Conservation (phyloP, 768 basidiomycete genomes). For the Tylopilus plumbeoviolaceoides region DNA sequence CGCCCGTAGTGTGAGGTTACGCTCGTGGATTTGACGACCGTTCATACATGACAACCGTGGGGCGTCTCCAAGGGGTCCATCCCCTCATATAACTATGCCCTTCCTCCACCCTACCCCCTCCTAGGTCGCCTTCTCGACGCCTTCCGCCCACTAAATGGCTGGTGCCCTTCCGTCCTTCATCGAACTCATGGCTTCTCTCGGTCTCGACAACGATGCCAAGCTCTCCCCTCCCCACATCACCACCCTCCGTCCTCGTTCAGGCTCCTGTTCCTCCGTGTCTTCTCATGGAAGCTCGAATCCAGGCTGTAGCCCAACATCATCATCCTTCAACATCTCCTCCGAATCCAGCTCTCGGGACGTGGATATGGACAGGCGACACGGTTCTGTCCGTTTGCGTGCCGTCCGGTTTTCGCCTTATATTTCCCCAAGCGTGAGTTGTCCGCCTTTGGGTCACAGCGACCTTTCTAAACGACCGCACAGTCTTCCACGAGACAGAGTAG, state of each 20-base stretch:
- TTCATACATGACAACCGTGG: constrained; percentile 36
- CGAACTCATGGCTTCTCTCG: constrained; percentile 81
- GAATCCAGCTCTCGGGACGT: constrained; percentile 27
- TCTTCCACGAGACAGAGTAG: constrained; percentile 44
- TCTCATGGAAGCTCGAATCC: constrained; percentile 37
- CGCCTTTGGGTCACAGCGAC: neutral
- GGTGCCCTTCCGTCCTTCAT: constrained; percentile 77
- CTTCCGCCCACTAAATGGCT: constrained; percentile 48
- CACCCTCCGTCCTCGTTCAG: constrained; percentile 31
- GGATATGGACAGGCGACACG: constrained; percentile 28
- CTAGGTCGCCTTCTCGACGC: constrained; percentile 17
- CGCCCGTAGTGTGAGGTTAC: constrained; percentile 19
- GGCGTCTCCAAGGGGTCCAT: constrained; percentile 31
- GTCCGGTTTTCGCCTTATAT: constrained; percentile 30
- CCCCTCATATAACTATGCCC: constrained; percentile 26
- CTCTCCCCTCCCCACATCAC: constrained; percentile 28
- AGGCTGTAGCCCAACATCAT: constrained; percentile 27
- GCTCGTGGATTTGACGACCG: constrained; percentile 27
- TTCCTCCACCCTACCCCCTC: constrained; percentile 11
- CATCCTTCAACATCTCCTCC: constrained; percentile 34
- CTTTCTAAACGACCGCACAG: constrained; percentile 23
- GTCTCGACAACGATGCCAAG: constrained; percentile 51
- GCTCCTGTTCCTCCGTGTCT: constrained; percentile 46
- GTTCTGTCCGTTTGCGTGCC: constrained; percentile 24
- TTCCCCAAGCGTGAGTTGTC: constrained; percentile 24